These are phyloP conservation scores for Capronia epimyces DNA, from an alignment of 2,329 filamentous ascomycete species.

Conservation along the genomic window DNA sequence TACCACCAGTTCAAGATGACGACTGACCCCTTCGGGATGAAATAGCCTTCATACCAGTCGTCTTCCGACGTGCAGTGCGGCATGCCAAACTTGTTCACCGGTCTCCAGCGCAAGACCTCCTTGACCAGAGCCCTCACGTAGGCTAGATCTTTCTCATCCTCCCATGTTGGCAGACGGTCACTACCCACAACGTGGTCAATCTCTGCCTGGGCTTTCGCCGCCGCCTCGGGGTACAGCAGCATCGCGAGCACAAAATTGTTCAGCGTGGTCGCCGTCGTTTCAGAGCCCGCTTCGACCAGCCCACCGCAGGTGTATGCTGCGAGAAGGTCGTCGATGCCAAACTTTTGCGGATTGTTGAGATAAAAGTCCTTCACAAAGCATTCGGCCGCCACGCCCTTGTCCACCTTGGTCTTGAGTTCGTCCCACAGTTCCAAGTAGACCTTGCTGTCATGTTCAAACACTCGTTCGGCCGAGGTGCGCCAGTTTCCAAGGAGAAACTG, in stretches of 20 bases:
- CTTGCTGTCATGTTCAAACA: conserved; percentile 15
- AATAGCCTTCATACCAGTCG: conserved; percentile 36
- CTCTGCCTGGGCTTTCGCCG: conserved; percentile 31
- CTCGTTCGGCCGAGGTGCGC: conserved; percentile 16
- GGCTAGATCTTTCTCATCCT: conserved; percentile 35
- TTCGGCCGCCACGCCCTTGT: conserved; percentile 15
- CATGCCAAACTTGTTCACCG: conserved; percentile 31
- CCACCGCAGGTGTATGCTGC: conserved; percentile 33
- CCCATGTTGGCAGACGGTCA: conserved; percentile 34
- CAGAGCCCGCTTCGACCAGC: conserved; percentile 33
- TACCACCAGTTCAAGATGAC: conserved; percentile 40
- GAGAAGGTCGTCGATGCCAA: conserved; percentile 29
- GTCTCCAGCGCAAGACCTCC: conserved; percentile 43
- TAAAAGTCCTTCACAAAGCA: conserved; percentile 30
- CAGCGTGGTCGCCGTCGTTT: conserved; percentile 33
- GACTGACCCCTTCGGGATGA: conserved; percentile 44
- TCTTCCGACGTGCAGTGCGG: conserved; percentile 24
- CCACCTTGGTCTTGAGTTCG: conserved; percentile 25
- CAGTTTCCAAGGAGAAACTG: conserved; percentile 32
- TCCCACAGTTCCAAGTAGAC: conserved; percentile 22
- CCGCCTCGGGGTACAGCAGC: conserved; percentile 28
- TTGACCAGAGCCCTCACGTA: conserved; percentile 38
- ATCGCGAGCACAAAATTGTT: conserved; percentile 33
- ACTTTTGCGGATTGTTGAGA: conserved; percentile 28
- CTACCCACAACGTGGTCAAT: conserved; percentile 33